These are phyloP conservation scores for Gastrolobium villosum DNA, from an alignment of 306 rosid genomes.

Conservation along the genomic window DNA sequence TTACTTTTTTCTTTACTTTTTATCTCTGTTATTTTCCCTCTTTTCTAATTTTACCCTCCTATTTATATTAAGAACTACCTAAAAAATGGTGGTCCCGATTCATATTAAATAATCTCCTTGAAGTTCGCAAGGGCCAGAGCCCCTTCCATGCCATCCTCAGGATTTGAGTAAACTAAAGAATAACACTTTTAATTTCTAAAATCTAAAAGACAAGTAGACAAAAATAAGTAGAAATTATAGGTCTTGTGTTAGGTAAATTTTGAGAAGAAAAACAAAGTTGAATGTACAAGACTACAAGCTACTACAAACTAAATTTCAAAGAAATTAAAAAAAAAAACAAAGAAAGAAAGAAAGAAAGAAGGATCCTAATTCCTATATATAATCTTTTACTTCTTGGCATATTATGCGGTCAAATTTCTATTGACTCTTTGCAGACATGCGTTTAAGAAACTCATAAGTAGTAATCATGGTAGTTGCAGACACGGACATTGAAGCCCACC, in stretches of 20 bases:
- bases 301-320: constrained; percentile 45
- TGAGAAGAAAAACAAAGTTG: constrained; percentile 16
- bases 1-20: too few species aligned
- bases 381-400: neutral
- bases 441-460: constrained; percentile 90
- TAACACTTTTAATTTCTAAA: neutral
- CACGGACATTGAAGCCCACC: constrained; percentile 98
- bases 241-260: constrained; percentile 11
- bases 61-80: too few species aligned
- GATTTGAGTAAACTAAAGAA: constrained; percentile 17
- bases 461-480: constrained; percentile 97
- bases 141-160: neutral
- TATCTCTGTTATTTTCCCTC: too few species aligned
- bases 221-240: neutral
- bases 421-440: constrained; percentile 80
- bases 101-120: too few species aligned
- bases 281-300: constrained; percentile 42
- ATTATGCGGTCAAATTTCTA: constrained; percentile 41
- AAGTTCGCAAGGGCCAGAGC: constrained; percentile 46
- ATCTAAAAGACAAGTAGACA: constrained; percentile 4
- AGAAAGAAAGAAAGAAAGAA: constrained; percentile 8
- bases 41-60: too few species aligned
- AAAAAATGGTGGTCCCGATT: too few species aligned
- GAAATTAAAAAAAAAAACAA: constrained; percentile 29
- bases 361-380: constrained; percentile 33